These are phyloP conservation scores for Coniella lustricola DNA, from an alignment of 2,329 filamentous ascomycete genomes.

Conservation along the genomic window DNA sequence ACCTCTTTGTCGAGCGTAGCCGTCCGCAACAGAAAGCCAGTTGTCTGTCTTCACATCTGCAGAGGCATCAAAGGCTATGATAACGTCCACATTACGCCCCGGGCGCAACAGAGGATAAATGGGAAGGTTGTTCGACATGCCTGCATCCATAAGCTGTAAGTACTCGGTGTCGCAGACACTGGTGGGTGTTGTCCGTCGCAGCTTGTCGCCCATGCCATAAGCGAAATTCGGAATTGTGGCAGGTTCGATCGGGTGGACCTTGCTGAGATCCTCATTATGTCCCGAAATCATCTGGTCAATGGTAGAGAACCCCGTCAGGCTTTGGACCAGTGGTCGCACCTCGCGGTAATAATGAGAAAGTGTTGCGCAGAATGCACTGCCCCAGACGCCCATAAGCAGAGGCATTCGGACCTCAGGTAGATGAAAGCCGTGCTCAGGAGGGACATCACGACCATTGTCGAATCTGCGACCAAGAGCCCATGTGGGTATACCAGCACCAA, in stretches of 20 bases:
- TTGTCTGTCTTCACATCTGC: slow-evolving; percentile 92
- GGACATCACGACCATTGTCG: slow-evolving; percentile 59
- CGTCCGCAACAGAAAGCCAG: slow-evolving; percentile 90
- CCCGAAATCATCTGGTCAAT: slow-evolving; percentile 79
- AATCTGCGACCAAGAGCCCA: slow-evolving; percentile 89
- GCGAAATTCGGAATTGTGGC: slow-evolving; percentile 86
- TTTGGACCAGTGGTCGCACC: slow-evolving; percentile 72
- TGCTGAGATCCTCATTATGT: slow-evolving; percentile 75
- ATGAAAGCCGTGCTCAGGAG: slow-evolving; percentile 58
- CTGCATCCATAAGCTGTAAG: slow-evolving; percentile 87
- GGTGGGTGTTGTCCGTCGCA: slow-evolving; percentile 71
- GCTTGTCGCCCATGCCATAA: slow-evolving; percentile 67
- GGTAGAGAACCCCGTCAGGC: slow-evolving; percentile 65
- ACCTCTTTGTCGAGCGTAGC: slow-evolving; percentile 82
- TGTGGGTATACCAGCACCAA: slow-evolving; percentile 84
- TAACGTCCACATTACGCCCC: slow-evolving; percentile 78
- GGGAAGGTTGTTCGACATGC: slow-evolving; percentile 97
- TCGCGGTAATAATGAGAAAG: slow-evolving; percentile 95
- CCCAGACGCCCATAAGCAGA: slow-evolving; percentile 88
- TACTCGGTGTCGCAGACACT: slow-evolving; percentile 66
- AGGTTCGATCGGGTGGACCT: slow-evolving; percentile 91
- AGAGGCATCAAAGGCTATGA: slow-evolving; percentile 90
- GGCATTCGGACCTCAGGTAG: slow-evolving; percentile 81
- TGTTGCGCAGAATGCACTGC: slow-evolving; percentile 92
- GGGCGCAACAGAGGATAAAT: slow-evolving; percentile 90